Percentiles rank a stretch among this genome's conserved stretches.
phyloP scores from a whole-genome alignment of 1,284 basidiomycete species.

The Gomphus bonarii region DNA sequence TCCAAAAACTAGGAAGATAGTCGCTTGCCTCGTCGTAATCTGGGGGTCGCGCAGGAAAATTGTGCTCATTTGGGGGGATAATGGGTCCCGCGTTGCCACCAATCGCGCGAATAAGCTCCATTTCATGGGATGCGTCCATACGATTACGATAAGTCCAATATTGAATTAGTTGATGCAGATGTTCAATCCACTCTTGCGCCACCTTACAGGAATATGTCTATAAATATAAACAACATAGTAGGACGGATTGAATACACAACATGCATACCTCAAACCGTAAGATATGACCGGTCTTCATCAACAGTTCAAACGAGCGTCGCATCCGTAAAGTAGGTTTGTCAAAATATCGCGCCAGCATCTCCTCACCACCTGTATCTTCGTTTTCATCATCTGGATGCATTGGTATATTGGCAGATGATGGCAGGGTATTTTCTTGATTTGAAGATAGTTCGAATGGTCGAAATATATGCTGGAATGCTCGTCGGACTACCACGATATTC shows the following conservation, averaged over 20 bases:
- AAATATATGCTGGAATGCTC: constrained; percentile 43
- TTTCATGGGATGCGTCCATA: constrained; percentile 64
- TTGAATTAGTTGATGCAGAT: constrained; percentile 51
- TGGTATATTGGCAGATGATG: constrained; percentile 24
- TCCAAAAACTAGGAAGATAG: constrained; percentile 55
- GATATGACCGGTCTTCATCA: constrained; percentile 57
- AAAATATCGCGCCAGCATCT: constrained; percentile 30
- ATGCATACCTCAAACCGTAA: constrained; percentile 61
- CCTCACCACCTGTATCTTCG: constrained; percentile 63
- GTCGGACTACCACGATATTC: constrained; percentile 49
- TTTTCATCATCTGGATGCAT: constrained; percentile 37
- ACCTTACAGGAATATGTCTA: constrained; percentile 27
- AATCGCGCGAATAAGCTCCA: constrained; percentile 55
- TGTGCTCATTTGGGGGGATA: constrained; percentile 27
- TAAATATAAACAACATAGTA: constrained; percentile 3
- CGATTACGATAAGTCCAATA: constrained; percentile 73
- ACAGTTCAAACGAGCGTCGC: constrained; percentile 68
- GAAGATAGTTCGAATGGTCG: constrained; percentile 24
- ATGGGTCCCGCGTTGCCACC: constrained; percentile 45
- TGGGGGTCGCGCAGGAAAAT: constrained; percentile 36
- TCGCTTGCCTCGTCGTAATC: constrained; percentile 43
- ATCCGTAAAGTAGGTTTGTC: constrained; percentile 44
- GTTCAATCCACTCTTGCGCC: constrained; percentile 71
- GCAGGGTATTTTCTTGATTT: constrained; percentile 29
- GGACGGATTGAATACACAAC: neutral